Base-by-base conservation (phyloP, 192 early-diverging fungal species). In the Coemansia sp. region DNA sequence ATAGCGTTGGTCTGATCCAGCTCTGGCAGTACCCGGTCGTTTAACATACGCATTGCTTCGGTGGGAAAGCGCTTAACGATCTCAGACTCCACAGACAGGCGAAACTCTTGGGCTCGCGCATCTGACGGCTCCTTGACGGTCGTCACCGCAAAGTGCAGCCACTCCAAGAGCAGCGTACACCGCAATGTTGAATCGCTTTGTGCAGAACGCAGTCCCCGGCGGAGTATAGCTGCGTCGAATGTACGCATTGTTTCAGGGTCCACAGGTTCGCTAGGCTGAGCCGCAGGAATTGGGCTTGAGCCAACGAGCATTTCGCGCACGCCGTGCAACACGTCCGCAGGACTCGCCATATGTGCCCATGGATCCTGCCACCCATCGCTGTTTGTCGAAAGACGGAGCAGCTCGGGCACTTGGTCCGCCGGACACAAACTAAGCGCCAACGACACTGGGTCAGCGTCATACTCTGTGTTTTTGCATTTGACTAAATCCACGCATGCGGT, bases 191-290 rank as follows among this genome's bases (percentile, higher is more conserved):
- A 14, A 6, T 17, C 50, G 2, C 3, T 38, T 5, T 14, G 21
- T 0, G 59, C 24, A 8, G 39, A 15, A 1, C 54, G 70, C 60
- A 79, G 56, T 2, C 63, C 54, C 48, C 76, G 70, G 39, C 62
- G 67, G 50, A 79, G 59, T 29, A 79, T 73, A 2, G 70, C 76
- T 4, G 70, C 58, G 22, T 79, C 76, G n/a, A 79, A 79, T 10
- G 76, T 73, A 38, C 64, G 67, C 29, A 79, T 59, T 0, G 62
- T 23, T 5, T 69, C 69, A 27, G 37, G 45, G 51, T 59, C 55
- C 23, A 54, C 41, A 4, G 17, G 39, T 12, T 62, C 41, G 25
- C 23, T 23, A 15, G 11, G 11, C 14, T 35, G 29, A 12, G 21
- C 57, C 17, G 19, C 15, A 4, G 14, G 19, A 2, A 10, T 4